Evolutionary conservation across 192 early-diverging fungal species (phyloP), one percentile per base, ranked within the genome.

Genomic region (Backusella liffmaniae): DNA sequence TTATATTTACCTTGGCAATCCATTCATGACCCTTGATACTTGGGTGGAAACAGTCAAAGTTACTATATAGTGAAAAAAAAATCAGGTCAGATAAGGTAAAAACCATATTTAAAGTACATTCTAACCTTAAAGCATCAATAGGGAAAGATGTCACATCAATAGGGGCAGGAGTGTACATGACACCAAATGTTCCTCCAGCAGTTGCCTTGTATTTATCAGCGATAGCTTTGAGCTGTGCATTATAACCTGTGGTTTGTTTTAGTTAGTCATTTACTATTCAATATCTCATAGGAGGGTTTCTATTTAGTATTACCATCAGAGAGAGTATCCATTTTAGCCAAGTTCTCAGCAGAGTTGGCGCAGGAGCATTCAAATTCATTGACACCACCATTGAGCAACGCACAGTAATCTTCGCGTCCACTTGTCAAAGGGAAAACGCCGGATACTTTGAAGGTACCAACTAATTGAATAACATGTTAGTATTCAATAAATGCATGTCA

Each of bases 31-130:
- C 72, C 13, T 35, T 23, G 7, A 73, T 49, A 5, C 73, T 67
- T 18, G 88, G 88, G 74, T 89, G 88, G 77, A 89, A 89, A 53
- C 88, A 89, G 62, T 89, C 88, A 66, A 82, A 67, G 29, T 80
- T 76, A 71, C 83, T 86, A 39, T 83, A 32, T n/a, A 42, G 32
- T 26, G 80, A 62, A 7, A 59, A 59, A n/a, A 26, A 13, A 36
- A n/a, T 51, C 46, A 21, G 16, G 12, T 21, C 10, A 56, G 16
- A 23, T 56, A 56, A 59, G 56, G 0, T 5, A 9, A 34, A 30
- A 35, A 4, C 5, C 0, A n/a, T 34, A 41, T 26, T 56, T 59
- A 39, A 30, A 30, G 13, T 5, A 46, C 84, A 56, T 26, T 66
- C 16, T 15, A 83, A 69, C 56, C 77, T 69, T 10, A 80, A 59